These are phyloP conservation scores for Lipomyces kockii DNA, from an alignment of 805 yeast species.

Conservation along the genomic window DNA sequence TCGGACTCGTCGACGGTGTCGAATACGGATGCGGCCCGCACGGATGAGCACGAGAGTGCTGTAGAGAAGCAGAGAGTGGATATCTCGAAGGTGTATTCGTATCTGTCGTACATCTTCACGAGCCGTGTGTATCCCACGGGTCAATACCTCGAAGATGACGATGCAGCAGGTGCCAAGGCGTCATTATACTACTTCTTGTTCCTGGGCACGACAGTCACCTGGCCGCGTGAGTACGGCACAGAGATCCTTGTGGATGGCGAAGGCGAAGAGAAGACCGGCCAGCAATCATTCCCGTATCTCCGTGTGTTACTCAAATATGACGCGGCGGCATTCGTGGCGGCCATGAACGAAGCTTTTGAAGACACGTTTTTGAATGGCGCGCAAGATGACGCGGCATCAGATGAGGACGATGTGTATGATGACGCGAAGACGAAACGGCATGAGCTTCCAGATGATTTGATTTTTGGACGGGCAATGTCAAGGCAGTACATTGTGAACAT, in stretches of 20 bases:
- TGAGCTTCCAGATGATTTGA: constrained; percentile 31
- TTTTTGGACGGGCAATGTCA: constrained; percentile 50
- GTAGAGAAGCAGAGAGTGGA: constrained; percentile 12
- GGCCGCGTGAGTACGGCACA: constrained; percentile 52
- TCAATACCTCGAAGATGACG: constrained; percentile 48
- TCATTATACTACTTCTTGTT: constrained; percentile 62
- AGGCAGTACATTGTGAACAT: constrained; percentile 82
- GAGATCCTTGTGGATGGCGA: constrained; percentile 45
- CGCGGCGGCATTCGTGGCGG: constrained; percentile 63
- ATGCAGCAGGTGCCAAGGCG: constrained; percentile 53
- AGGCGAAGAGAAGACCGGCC: constrained; percentile 42
- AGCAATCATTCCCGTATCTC: constrained; percentile 74
- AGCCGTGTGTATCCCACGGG: constrained; percentile 85
- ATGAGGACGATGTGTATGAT: constrained; percentile 37
- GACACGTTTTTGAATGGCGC: constrained; percentile 72
- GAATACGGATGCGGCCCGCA: constrained; percentile 20
- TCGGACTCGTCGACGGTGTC: constrained; percentile 24
- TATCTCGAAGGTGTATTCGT: constrained; percentile 55
- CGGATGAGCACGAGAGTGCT: constrained; percentile 27
- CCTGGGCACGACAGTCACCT: constrained; percentile 53
- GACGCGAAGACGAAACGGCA: constrained; percentile 20
- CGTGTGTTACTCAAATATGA: constrained; percentile 58
- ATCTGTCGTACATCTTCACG: constrained; percentile 69
- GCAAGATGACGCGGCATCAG: constrained; percentile 45
- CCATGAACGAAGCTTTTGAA: constrained; percentile 83